Base-by-base conservation (phyloP, 192 early-diverging fungal species). In the Gorgonomyces haynaldii region DNA sequence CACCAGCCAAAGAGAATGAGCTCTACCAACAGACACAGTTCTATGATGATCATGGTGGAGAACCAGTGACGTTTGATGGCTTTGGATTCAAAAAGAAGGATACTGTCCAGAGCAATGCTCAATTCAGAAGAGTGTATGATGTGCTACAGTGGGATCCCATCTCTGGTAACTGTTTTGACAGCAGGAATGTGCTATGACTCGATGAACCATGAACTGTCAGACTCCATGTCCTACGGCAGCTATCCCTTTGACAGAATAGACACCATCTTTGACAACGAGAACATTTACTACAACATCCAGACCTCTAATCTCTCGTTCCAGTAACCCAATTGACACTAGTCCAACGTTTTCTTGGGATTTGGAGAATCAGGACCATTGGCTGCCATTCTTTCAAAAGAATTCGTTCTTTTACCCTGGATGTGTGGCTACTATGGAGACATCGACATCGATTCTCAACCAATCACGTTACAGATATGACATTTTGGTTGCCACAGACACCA, bases 221-320 rank as follows among this genome's bases (percentile, higher is more conserved):
- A n/a, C n/a, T n/a, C n/a, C n/a, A n/a, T n/a, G n/a, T n/a, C n/a
- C n/a, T n/a, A n/a, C n/a, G n/a, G n/a, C n/a, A n/a, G n/a, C n/a
- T 4, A 56, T 67, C 32, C 41, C 3, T 65, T 65, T 47, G 62
- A 68, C 23, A 37, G 42, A 1, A 3, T 69, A 1, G 38, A 57
- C 24, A 55, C 53, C 4, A 17, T 69, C 3, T 69, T 62, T 54
- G 52, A 69, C 45, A 30, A 62, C 25, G 8, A 45, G 17, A 69
- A 69, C 46, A 52, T 69, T 9, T 67, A 37, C 28, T 67, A 55
- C 53, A 69, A 69, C 37, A 39, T 69, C 15, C 66, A 69, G 45
- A 39, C 49, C 19, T 28, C 54, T 12, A 56, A 65, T 19, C 13
- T 53, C 24, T 34, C 53, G 16, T 31, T 28, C 5, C 28, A 38